These are phyloP conservation scores for Hippophae rhamnoides DNA, from an alignment of 306 rosid genomes.

Conservation along the genomic window DNA sequence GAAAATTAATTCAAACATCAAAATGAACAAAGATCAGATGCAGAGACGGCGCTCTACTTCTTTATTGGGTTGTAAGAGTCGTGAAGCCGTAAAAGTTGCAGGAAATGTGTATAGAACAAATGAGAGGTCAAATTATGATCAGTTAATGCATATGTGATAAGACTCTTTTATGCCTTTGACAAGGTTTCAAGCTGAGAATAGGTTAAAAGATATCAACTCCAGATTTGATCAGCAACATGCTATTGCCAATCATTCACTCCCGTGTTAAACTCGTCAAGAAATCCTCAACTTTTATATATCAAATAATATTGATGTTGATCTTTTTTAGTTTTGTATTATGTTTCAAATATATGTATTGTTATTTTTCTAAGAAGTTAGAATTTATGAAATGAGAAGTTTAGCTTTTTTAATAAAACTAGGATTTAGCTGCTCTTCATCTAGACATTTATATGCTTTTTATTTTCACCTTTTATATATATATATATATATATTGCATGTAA, in stretches of 20 bases:
- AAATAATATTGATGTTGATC: slow-evolving; percentile 2
- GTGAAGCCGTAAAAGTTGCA: slow-evolving; percentile 64
- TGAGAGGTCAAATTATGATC: slow-evolving; percentile 17
- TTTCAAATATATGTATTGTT: neutral
- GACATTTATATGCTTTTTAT: no score
- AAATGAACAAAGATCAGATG: slow-evolving; percentile 23
- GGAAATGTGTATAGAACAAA: slow-evolving; percentile 35
- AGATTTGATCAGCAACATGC: slow-evolving; percentile 32
- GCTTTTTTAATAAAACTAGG: no score
- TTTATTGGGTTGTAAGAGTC: slow-evolving; percentile 67
- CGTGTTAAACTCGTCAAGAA: slow-evolving; percentile 36
- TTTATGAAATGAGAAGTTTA: no score
- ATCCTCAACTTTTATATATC: slow-evolving; percentile 41
- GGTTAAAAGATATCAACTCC: slow-evolving; percentile 31
- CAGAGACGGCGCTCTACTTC: slow-evolving; percentile 28
- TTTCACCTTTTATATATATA: neutral
- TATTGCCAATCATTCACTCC: slow-evolving; percentile 22
- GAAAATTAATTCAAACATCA: slow-evolving; percentile 11
- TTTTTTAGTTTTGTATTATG: neutral
- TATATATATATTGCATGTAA: no score
- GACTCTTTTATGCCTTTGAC: slow-evolving; percentile 33
- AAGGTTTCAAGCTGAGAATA: slow-evolving; percentile 42
- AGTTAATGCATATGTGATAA: slow-evolving; percentile 10
- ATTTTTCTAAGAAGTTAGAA: neutral
- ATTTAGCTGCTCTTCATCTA: no score